Percentiles rank a stretch among this genome's conserved stretches.
phyloP scores from a whole-genome alignment of 352 stramenopile species.

The Phytophthora pseudosyringae region DNA sequence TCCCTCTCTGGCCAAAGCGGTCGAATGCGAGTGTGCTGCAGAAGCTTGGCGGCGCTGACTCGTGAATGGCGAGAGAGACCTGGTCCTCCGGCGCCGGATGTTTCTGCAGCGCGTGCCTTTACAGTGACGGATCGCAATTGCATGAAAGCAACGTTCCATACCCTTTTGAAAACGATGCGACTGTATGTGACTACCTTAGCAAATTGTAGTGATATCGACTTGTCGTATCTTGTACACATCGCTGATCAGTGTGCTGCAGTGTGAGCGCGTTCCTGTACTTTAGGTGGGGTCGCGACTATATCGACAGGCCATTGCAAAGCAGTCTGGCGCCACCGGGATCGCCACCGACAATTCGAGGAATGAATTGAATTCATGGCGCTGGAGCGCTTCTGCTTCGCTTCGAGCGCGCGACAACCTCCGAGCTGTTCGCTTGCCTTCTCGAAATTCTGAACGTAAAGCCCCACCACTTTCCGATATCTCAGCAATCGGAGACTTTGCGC shows the following conservation, averaged over 20 bases:
- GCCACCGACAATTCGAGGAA: constrained; percentile 2
- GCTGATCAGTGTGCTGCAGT: not conserved
- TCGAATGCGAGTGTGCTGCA: constrained; percentile 25
- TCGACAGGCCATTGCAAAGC: not conserved
- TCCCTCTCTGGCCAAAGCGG: not conserved
- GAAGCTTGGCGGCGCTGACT: constrained; percentile 29
- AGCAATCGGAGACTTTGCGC: constrained; percentile 1
- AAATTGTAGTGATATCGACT: not conserved
- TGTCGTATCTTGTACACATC: not conserved
- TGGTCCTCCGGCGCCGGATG: constrained; percentile 22
- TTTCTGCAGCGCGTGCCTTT: constrained; percentile 22
- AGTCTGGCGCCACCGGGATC: constrained; percentile 2
- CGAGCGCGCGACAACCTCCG: not conserved
- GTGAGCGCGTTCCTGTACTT: not conserved
- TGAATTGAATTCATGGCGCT: constrained; percentile 5
- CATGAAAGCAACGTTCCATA: not conserved
- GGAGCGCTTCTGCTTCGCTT: constrained; percentile 7
- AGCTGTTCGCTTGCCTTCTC: not conserved
- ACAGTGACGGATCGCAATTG: not conserved
- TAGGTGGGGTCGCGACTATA: not conserved
- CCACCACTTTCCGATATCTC: constrained; percentile 1
- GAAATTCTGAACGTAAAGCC: constrained; percentile 7
- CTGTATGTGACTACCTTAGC: not conserved
- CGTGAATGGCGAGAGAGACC: constrained; percentile 20
- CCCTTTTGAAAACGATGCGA: constrained; percentile 1